Evolutionary conservation across 2,329 filamentous ascomycete genomes (phyloP).

Genomic region (Malbranchea zuffiana): DNA sequence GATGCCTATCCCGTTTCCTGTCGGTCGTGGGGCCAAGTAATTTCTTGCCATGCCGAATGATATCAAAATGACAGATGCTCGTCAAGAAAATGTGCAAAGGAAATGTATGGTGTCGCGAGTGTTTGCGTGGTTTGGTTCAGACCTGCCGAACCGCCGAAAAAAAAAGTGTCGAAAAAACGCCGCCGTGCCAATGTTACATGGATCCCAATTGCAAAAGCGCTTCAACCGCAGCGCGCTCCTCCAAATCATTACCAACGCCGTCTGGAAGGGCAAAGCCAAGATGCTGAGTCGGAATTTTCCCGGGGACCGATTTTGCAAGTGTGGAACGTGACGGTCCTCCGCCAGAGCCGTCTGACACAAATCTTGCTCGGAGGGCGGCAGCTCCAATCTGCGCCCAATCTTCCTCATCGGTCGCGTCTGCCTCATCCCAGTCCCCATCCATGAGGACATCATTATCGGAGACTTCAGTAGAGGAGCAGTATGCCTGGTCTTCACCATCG

Average conservation of each 20-base stretch:
- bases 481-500: slow-evolving; percentile 51
- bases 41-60: too few species aligned
- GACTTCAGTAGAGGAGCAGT: slow-evolving; percentile 66
- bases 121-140: too few species aligned
- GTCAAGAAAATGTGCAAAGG: too few species aligned
- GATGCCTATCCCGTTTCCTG: too few species aligned
- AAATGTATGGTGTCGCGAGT: too few species aligned
- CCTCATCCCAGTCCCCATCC: slow-evolving; percentile 70
- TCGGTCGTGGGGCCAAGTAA: too few species aligned
- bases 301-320: slow-evolving; percentile 32
- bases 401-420: slow-evolving; percentile 86
- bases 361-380: slow-evolving; percentile 63
- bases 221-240: slow-evolving; percentile 40
- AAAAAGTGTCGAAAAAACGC: too few species aligned
- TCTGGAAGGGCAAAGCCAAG: slow-evolving; percentile 25
- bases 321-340: slow-evolving; percentile 29
- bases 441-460: slow-evolving; percentile 49
- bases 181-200: slow-evolving; percentile 28
- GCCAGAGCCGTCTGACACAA: slow-evolving; percentile 34
- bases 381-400: slow-evolving; percentile 89
- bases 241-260: slow-evolving; percentile 22
- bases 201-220: slow-evolving; percentile 39
- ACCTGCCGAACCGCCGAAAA: too few species aligned
- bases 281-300: slow-evolving; percentile 26
- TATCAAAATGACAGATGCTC: too few species aligned